Conservation (phyloP, 116 monocot genomes). For the Cymodocea nodosa region DNA sequence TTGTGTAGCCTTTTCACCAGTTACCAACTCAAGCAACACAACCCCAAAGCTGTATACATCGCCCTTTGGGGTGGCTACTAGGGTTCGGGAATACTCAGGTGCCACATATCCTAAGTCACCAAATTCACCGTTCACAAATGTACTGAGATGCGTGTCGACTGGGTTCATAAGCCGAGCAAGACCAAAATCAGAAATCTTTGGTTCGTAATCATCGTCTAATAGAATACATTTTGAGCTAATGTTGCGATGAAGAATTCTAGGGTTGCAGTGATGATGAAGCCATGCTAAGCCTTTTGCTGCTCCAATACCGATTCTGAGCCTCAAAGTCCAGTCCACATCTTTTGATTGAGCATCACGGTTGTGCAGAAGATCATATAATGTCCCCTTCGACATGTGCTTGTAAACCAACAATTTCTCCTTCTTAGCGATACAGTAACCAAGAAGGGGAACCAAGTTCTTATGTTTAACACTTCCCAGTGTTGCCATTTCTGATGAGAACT, state of each 20-base stretch:
- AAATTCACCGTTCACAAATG: conserved; percentile 90
- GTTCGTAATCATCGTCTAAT: conserved; percentile 73
- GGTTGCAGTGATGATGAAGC: conserved; percentile 94
- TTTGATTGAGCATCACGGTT: conserved; percentile 9
- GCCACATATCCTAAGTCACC: conserved; percentile 90
- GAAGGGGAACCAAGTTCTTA: conserved; percentile 56
- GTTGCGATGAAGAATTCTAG: conserved; percentile 87
- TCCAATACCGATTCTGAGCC: conserved; percentile 68
- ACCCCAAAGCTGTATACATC: conserved; percentile 86
- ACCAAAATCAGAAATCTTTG: conserved; percentile 94
- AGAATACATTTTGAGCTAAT: conserved; percentile 91
- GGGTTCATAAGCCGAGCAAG: conserved; percentile 94
- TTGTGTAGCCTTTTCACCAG: conserved; percentile 40
- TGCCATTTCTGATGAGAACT: conserved; percentile 74
- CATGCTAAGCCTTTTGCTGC: conserved; percentile 80
- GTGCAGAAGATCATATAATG: conserved; percentile 53
- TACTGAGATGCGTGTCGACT: conserved; percentile 85
- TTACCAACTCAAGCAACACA: conserved; percentile 59
- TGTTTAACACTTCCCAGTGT: conserved; percentile 63
- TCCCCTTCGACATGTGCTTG: conserved; percentile 70
- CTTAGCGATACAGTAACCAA: conserved; percentile 72
- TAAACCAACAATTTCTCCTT: conserved; percentile 82
- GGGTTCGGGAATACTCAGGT: conserved; percentile 72
- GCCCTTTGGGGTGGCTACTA: conserved; percentile 77
- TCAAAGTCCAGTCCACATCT: conserved; percentile 43